Base-by-base conservation (phyloP, 2,329 filamentous ascomycete species). In the Immersiporthe knoxdaviesiana region DNA sequence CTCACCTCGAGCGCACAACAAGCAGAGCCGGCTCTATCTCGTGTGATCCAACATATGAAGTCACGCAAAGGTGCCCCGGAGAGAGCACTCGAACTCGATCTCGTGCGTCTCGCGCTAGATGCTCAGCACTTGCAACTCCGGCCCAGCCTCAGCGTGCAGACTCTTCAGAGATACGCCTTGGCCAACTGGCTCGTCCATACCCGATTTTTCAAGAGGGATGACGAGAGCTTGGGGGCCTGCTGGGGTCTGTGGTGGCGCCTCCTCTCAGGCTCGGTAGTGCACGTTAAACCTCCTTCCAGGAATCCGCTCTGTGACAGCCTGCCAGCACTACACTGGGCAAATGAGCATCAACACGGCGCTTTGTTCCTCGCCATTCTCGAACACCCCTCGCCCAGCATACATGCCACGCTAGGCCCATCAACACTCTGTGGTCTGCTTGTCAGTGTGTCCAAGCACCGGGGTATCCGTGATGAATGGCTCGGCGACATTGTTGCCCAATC, bases 201-300 rank as follows among this genome's bases (percentile, higher is more conserved):
- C 10, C 11, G 37, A 39, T 37, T 24, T 12, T 39, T 61, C 32
- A 39, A 39, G 3, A 24, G 5, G 6, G 35, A 39, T 14, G 21
- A 39, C 37, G 18, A 61, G 37, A 24, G 35, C 24, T 39, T 24
- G 32, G n/a, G 24, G 16, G 21, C 18, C 18, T 61, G 35, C 11
- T 61, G 58, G 58, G 16, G 18, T 14, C 35, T 61, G n/a, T 61
- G 58, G 58, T 39, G 30, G 58, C 58, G 10, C 11, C 35, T 61
- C 58, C 21, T 61, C n/a, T 24, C 5, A 4, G 35, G 58, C 12
- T 3, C 27, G 5, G 35, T 41, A 24, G 21, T n/a, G 32, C 14
- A 11, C 21, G 32, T 35, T 3, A 24, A n/a, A 16, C 21, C 21
- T 3, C 58, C 35, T 39, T 61, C 41, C 21, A 14, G 10, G 0